Evolutionary conservation across 805 yeast species (phyloP), one percentile per base, ranked within the genome.

Genomic region (Barnettozyma siamensis): DNA sequence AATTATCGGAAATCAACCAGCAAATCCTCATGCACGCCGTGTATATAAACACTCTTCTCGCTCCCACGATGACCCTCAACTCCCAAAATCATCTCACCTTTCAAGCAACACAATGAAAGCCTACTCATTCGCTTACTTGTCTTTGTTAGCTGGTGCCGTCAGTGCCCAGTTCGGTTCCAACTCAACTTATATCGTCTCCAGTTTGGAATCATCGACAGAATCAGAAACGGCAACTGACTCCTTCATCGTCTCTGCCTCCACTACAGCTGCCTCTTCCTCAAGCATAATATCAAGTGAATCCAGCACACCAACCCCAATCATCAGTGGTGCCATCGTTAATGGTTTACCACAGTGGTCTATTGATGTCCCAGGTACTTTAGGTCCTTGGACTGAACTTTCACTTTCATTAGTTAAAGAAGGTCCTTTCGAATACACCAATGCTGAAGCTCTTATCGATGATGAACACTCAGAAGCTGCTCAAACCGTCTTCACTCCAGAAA

Each of bases 391-490:
- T 20, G 20, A 33, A 33, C 13, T 33, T 9, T 19, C 37, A 4
- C 10, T 38, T 7, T 11, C 16, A 15, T 31, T 38, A 13, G 11
- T 35, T 15, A 38, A 38, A 16, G 29, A 27, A 4, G 41, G 41
- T 33, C 27, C 28, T 20, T 27, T 33, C 26, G 23, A 8, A 7
- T 38, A 33, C 37, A 37, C 37, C 7, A 35, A 33, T 19, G 43
- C 41, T 23, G 35, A 30, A 28, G 41, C 35, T n/a, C 18, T 35
- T 12, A 42, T 42, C 23, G 41, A 38, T 35, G 50, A 45, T 37
- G 33, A 28, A 21, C 13, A 21, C n/a, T 20, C 9, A 6, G 26
- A 33, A 6, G 35, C 33, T 17, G 33, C 21, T 24, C n/a, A 19
- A 7, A 15, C 29, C 23, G 24, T 36, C 12, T 20, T 41, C 3